phyloP scores from a whole-genome alignment of 805 yeast genomes.

The Ogataea corticis region DNA sequence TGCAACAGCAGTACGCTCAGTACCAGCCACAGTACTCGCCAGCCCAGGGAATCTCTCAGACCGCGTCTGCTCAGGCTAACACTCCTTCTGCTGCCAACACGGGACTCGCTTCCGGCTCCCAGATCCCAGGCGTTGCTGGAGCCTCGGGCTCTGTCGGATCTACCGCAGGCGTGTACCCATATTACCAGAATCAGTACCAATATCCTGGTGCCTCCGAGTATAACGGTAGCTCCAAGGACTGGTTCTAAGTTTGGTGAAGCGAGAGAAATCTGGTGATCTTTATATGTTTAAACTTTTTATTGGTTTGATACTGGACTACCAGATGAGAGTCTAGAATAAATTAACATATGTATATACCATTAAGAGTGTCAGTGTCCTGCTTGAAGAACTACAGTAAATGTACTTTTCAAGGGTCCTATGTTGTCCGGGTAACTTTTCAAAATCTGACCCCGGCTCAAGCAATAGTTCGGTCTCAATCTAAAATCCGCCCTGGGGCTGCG shows the following conservation, averaged over 20 bases:
- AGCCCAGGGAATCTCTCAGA: constrained; percentile 10
- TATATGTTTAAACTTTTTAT: constrained; percentile 1
- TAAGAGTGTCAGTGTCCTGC: too few species aligned
- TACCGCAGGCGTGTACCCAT: constrained; percentile 21
- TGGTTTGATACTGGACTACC: constrained; percentile 2
- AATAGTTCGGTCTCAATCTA: too few species aligned
- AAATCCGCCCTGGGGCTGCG: too few species aligned
- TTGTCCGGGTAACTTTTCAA: neutral
- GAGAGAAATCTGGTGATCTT: neutral
- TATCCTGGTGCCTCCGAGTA: constrained; percentile 24
- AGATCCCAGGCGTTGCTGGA: constrained; percentile 20
- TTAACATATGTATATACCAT: too few species aligned
- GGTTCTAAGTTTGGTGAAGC: constrained; percentile 18
- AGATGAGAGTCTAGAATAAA: neutral
- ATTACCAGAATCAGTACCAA: constrained; percentile 28
- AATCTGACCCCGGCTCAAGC: too few species aligned
- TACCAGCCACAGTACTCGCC: constrained; percentile 22
- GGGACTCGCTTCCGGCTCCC: constrained; percentile 16
- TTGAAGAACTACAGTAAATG: too few species aligned
- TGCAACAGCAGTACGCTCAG: constrained; percentile 28
- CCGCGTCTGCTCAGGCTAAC: constrained; percentile 15
- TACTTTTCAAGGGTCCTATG: neutral
- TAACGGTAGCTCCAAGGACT: constrained; percentile 25
- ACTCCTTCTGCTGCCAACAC: constrained; percentile 18
- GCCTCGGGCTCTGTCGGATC: constrained; percentile 15